Evolutionary conservation across 2,329 filamentous ascomycete species (phyloP), one percentile per base, ranked within the genome.

Genomic region (Trichoderma sp.): DNA sequence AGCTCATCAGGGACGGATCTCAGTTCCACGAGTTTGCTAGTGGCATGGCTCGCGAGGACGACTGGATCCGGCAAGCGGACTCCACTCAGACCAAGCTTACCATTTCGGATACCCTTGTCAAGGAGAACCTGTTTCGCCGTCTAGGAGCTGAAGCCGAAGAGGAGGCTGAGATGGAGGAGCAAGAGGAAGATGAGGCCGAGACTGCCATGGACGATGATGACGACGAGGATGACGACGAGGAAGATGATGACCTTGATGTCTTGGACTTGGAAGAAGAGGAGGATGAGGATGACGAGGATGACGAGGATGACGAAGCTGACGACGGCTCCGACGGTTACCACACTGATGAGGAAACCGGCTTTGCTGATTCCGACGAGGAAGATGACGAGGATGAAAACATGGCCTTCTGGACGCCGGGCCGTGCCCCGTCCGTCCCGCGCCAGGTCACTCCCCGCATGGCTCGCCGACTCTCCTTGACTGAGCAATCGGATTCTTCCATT

Each of bases 21-120:
- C 88, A 82, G 58, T 98, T 97, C 76, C 92, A 97, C 77, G 94
- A 97, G 74, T 98, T 98, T 77, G 94, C 92, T 52, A 93, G 91
- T 76, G 93, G 92, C 59, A 85, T 89, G 68, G 84, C 90, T 48
- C 88, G 92, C 68, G 91, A 95, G 70, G 94, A 97, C 68, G 94
- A 97, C 73, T 99, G 95, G 95, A 92, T 96, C 34, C 83, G 83
- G 17, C 88, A 90, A 67, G 90, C 92, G 73, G 83, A 87, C 37
- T 84, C 86, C 8, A 86, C 87, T 35, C 84, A 85, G 67, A 85
- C 85, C 59, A 93, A 92, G 74, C 84, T 99, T 45, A 98, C 94
- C 4, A 90, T 99, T 71, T 89, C 90, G 72, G 95, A 98, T 76
- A 97, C 94, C 5, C 84, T 99, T 71, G 86, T 88, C 77, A 96